Evolutionary conservation across 768 basidiomycete species (phyloP).

Genomic region (Naganishia vishniacii): DNA sequence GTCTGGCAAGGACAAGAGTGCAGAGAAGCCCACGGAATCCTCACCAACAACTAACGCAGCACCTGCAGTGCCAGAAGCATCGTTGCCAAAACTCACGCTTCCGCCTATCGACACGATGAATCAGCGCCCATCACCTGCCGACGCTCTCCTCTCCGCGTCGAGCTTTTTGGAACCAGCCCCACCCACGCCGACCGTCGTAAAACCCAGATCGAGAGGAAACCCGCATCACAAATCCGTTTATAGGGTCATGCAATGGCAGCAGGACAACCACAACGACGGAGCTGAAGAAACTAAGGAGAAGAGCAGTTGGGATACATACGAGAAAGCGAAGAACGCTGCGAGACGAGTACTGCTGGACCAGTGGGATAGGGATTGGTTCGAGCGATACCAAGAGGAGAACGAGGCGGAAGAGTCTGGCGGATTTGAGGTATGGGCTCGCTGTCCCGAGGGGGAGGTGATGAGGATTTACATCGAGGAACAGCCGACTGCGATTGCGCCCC

Average conservation of each 20-base stretch:
- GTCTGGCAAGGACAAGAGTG: neutral
- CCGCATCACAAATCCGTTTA: neutral
- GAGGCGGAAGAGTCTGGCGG: neutral
- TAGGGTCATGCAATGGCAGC: constrained; percentile 5
- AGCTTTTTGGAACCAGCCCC: neutral
- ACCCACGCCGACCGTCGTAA: neutral
- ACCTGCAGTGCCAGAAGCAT: neutral
- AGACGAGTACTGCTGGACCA: constrained; percentile 1
- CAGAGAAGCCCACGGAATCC: neutral
- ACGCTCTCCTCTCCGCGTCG: neutral
- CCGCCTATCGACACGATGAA: neutral
- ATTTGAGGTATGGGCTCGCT: constrained; percentile 3
- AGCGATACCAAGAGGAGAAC: constrained; percentile 2
- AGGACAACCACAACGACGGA: constrained; percentile 11
- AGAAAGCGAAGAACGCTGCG: neutral
- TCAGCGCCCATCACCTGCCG: neutral
- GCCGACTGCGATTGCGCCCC: neutral
- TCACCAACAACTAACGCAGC: neutral
- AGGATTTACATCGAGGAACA: constrained; percentile 1
- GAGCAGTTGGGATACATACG: neutral
- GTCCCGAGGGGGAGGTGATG: constrained; percentile 7
- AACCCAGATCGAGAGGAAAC: neutral
- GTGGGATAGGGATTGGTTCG: constrained; percentile 4
- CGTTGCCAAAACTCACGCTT: neutral
- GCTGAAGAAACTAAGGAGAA: neutral